Base-by-base conservation (phyloP, 202 grass and related monocot species). In the Dendrocalamus latiflorus region DNA sequence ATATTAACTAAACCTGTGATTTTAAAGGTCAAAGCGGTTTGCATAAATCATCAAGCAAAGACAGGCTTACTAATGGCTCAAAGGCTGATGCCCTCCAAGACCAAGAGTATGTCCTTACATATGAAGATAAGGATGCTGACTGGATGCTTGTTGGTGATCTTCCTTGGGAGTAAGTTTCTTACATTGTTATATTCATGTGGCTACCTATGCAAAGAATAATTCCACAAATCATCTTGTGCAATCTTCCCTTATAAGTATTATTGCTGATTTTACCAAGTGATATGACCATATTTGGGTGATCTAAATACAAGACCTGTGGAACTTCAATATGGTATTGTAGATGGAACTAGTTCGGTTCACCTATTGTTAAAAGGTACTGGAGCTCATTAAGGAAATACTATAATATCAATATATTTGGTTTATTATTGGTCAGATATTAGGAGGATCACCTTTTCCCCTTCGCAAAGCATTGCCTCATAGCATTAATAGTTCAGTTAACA, bases 141-240 rank as follows among this genome's bases (percentile, higher is more conserved):
- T 94, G 92, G 92, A 94, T 94, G 92, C 92, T 94, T 68, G 86
- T 94, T 11, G 92, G 92, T 25, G 89, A 94, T 85, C 89, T 94
- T 85, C 92, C 92, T 12, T 94, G 92, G 92, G 81, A 89, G 92
- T 94, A 85, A 91, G 89, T 83, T 73, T 15, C 72, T 61, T 84
- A 30, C 30, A 56, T 61, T 81, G 5, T 48, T 42, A 18, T 68
- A 64, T 75, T 14, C 34, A 21, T 75, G 22, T 64, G 43, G n/a
- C 1, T 14, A 5, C 16, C 24, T 44, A 50, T 78, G 41, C 9
- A 33, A 26, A 22, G 7, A 43, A 59, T 70, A 41, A 3, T 51
- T 22, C 25, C 5, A 41, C 5, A 48, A 34, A n/a, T 37, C 37
- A 61, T 80, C 36, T 48, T 76, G 22, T 56, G 44, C 21, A 39